Evolutionary conservation across 371 early-diverging fungal species (phyloP), one percentile per base, ranked within the genome.

Genomic region (Apophysomyces elegans): DNA sequence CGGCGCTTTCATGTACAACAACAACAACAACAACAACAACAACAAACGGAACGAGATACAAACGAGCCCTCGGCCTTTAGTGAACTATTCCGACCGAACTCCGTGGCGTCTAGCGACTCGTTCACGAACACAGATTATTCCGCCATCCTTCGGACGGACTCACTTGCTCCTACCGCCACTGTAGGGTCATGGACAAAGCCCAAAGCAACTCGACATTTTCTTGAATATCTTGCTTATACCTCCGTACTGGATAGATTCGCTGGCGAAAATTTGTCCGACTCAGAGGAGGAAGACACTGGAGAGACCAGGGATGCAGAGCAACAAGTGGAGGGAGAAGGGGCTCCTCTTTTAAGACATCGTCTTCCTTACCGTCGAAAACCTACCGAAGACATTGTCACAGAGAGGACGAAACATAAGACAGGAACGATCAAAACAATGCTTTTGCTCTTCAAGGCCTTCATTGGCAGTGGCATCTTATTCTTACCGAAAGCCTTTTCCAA

Each of bases 401-500:
- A 57, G 18, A 60, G 26, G 50, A 37, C 69, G 11, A 66, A 65
- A 14, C 59, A 66, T 13, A 81, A 79, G 46, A 88, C 80, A 3
- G 77, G 81, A 38, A 66, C 64, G 9, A 68, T 70, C n/a, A 90
- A 90, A 67, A 84, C 90, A 1, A 64, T 88, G 14, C 86, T 90
- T 59, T 67, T 90, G 67, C 62, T 90, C 2, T 85, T 90, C 60
- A 90, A 90, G 64, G 88, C 90, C 4, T 93, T 93, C 71, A 88
- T 93, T 60, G 93, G 91, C 16, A 90, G 90, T 36, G 93, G 93
- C 41, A 90, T 93, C 44, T 75, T 93, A 35, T 93, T 93, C 66
- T 72, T 93, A 38, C 93, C 93, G 16, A 88, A 87, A 43, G 91
- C 91, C 0, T 93, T 93, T 76, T 88, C 87, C 66, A 92, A 92